Evolutionary conservation across 352 stramenopile species (phyloP).

Genomic region (Globisporangium paroecandrum): DNA sequence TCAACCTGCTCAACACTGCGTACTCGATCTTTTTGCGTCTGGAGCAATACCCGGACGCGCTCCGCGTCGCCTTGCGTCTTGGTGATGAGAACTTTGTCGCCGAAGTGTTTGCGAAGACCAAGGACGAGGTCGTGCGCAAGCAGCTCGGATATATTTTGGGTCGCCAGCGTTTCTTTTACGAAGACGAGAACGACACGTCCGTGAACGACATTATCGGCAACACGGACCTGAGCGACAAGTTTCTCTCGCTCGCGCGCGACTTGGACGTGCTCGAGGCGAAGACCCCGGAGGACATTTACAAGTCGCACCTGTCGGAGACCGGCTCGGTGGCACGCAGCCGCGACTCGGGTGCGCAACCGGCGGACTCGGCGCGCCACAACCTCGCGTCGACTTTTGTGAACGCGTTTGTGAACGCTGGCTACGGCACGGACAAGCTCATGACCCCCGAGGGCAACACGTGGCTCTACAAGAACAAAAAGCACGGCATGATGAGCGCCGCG

Average conservation of each 20-base stretch:
- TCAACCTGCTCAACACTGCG: constrained; percentile 89
- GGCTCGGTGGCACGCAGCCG: constrained; percentile 68
- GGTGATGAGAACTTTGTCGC: constrained; percentile 73
- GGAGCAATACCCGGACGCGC: constrained; percentile 93
- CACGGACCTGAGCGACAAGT: constrained; percentile 95
- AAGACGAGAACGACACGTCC: constrained; percentile 89
- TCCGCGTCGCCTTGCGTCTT: constrained; percentile 96
- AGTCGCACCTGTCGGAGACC: constrained; percentile 98
- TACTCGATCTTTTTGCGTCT: constrained; percentile 95
- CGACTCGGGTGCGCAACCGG: constrained; percentile 69
- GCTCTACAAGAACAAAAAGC: constrained; percentile 99
- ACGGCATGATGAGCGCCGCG: constrained; percentile 98
- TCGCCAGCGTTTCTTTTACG: constrained; percentile 92
- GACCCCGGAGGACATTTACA: constrained; percentile 99
- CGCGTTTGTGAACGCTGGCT: constrained; percentile 98
- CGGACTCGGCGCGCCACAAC: constrained; percentile 98
- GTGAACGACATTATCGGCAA: constrained; percentile 97
- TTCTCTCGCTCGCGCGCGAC: constrained; percentile 95
- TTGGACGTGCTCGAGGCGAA: constrained; percentile 97
- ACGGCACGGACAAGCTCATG: constrained; percentile 96
- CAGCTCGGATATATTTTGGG: constrained; percentile 97
- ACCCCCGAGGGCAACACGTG: constrained; percentile 94
- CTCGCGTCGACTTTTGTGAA: constrained; percentile 99
- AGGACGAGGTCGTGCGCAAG: constrained; percentile 59
- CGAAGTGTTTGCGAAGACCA: constrained; percentile 77